Conservation (phyloP, 2,329 filamentous ascomycete species). For the Colletotrichum zoysiae region DNA sequence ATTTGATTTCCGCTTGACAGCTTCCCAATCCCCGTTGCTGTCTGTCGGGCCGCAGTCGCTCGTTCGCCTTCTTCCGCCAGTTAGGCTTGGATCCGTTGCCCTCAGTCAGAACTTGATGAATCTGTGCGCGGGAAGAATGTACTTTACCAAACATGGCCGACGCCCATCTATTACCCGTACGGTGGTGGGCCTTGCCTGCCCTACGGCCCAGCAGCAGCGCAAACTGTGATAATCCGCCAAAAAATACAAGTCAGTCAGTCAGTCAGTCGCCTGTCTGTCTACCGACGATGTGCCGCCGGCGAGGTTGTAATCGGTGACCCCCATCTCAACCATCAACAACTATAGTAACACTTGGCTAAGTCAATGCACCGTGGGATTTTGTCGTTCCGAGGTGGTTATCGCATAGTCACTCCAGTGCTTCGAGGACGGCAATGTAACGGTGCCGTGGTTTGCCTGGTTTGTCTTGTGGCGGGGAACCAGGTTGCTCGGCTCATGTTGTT, state of each 20-base stretch:
- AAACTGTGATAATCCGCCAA: background rate
- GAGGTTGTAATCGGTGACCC: conserved; percentile 20
- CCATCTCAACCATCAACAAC: background rate
- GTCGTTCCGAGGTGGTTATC: conserved; percentile 2
- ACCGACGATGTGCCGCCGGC: background rate
- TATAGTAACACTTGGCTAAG: background rate
- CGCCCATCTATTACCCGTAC: too few relatives aligned
- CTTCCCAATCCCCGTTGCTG: conserved; percentile 11
- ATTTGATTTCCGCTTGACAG: conserved; percentile 37
- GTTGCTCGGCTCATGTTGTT: background rate
- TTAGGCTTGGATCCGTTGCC: too few relatives aligned
- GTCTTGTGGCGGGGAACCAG: background rate
- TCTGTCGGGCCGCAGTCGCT: conserved; percentile 1
- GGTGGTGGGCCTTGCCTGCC: too few relatives aligned
- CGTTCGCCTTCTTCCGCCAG: too few relatives aligned
- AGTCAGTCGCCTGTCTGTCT: background rate
- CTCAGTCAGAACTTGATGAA: too few relatives aligned
- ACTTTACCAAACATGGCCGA: too few relatives aligned
- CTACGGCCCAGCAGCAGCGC: too few relatives aligned
- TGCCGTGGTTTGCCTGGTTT: conserved; percentile 9
- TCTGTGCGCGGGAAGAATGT: too few relatives aligned
- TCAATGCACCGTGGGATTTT: conserved; percentile 1
- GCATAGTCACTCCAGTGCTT: background rate
- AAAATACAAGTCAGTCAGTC: too few relatives aligned
- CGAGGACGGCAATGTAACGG: background rate